These are phyloP conservation scores for Picea glauca DNA, from an alignment of 75 land plant species.

Conservation along the genomic window DNA sequence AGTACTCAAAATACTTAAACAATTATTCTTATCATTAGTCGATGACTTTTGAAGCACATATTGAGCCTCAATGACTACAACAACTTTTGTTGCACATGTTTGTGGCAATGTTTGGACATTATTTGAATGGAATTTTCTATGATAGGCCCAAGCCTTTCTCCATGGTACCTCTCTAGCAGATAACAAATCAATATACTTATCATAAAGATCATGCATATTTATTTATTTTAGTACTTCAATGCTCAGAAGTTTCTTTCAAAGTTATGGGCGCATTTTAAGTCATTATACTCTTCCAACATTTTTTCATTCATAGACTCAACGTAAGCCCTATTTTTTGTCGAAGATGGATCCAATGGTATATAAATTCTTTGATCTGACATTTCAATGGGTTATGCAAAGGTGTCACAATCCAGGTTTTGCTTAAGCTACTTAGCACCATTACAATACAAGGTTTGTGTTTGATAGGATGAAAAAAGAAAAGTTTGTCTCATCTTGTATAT, in stretches of 20 bases:
- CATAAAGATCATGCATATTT: slow-evolving; percentile 53
- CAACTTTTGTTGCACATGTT: slow-evolving; percentile 32
- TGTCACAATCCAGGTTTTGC: no score
- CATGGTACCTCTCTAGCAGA: slow-evolving; percentile 36
- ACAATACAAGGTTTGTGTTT: no score
- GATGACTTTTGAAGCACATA: slow-evolving; percentile 27
- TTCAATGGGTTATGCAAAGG: no score
- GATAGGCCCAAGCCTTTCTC: slow-evolving; percentile 18
- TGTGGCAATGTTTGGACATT: neutral
- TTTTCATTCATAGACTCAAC: no score
- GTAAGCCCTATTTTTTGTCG: no score
- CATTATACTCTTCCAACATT: no score
- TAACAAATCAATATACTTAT: slow-evolving; percentile 64
- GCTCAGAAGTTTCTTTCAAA: slow-evolving; percentile 20
- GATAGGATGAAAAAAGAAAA: no score
- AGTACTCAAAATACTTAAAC: neutral
- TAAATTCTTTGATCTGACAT: no score
- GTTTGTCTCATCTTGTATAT: no score
- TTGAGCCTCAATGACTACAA: slow-evolving; percentile 40
- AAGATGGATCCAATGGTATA: no score
- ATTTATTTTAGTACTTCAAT: slow-evolving; percentile 66
- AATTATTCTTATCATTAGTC: slow-evolving; percentile 9
- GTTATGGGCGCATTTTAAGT: no score
- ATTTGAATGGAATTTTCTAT: neutral
- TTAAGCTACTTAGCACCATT: no score